Conservation (phyloP, 176 grass and related monocot species). For the Aegilops sharonensis region DNA sequence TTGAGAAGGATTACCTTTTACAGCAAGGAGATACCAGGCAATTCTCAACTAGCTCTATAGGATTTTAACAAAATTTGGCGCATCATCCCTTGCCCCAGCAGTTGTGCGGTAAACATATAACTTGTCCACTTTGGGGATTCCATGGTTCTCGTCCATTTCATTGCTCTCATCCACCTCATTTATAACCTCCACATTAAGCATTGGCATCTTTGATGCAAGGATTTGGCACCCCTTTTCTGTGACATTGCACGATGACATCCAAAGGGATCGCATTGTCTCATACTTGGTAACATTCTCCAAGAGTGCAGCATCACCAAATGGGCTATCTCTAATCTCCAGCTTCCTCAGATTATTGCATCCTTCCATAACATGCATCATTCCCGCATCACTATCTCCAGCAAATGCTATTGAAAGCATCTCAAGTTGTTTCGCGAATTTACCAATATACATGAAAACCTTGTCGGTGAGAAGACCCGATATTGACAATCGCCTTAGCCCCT, state of each 20-base stretch:
- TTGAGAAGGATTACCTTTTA: constrained; percentile 23
- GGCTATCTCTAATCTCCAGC: constrained; percentile 76
- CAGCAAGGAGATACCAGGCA: constrained; percentile 20
- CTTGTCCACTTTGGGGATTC: constrained; percentile 53
- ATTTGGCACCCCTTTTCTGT: constrained; percentile 69
- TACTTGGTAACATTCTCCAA: constrained; percentile 68
- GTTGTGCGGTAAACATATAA: constrained; percentile 77
- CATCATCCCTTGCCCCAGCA: constrained; percentile 66
- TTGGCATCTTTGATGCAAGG: constrained; percentile 67
- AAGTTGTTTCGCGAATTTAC: constrained; percentile 56
- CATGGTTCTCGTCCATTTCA: constrained; percentile 50
- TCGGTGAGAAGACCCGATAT: constrained; percentile 75
- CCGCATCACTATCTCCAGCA: constrained; percentile 71
- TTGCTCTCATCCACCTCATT: constrained; percentile 44
- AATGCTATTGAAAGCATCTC: constrained; percentile 95
- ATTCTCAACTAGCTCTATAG: constrained; percentile 52
- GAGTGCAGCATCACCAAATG: constrained; percentile 75
- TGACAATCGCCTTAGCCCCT: constrained; percentile 56
- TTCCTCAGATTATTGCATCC: constrained; percentile 77
- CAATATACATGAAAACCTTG: constrained; percentile 77
- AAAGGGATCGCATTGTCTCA: constrained; percentile 99
- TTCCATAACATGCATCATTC: constrained; percentile 74
- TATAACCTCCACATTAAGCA: constrained; percentile 84
- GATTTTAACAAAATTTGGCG: constrained; percentile 76
- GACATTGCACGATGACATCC: constrained; percentile 86